Conservation (phyloP, 345 rosid species). For the Arabidopsis thaliana region DNA sequence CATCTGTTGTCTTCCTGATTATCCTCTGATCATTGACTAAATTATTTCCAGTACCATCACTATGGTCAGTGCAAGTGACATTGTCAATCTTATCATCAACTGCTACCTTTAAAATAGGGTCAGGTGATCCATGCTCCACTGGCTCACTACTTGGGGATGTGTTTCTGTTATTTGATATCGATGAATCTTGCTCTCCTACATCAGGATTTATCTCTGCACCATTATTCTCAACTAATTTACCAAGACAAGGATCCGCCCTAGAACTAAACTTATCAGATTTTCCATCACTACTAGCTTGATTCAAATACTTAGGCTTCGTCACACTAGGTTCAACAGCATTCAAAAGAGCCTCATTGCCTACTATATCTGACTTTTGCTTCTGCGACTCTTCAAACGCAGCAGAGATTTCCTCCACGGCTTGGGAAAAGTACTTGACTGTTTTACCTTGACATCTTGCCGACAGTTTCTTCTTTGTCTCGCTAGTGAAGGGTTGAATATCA, state of each 20-base stretch:
- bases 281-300: conserved; percentile 49
- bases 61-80: conserved; percentile 41
- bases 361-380: conserved; percentile 53
- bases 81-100: conserved; percentile 42
- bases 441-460: conserved; percentile 69
- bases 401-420: conserved; percentile 87
- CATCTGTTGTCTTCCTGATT: conserved; percentile 43
- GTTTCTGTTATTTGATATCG: conserved; percentile 52
- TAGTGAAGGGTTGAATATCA: conserved; percentile 82
- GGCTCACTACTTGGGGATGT: conserved; percentile 45
- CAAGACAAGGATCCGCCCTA: conserved; percentile 49
- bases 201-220: conserved; percentile 58
- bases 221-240: conserved; percentile 48
- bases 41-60: conserved; percentile 43
- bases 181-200: conserved; percentile 47
- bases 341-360: conserved; percentile 53
- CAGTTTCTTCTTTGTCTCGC: conserved; percentile 74
- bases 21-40: conserved; percentile 49
- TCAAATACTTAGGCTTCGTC: conserved; percentile 49
- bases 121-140: conserved; percentile 43
- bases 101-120: conserved; percentile 47
- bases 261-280: conserved; percentile 46
- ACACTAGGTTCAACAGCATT: conserved; percentile 55
- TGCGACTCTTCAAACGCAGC: conserved; percentile 74
- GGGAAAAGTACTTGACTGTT: conserved; percentile 70